phyloP scores from a whole-genome alignment of 1,139 yeast species.

The Kurtzmaniella natalensis region DNA sequence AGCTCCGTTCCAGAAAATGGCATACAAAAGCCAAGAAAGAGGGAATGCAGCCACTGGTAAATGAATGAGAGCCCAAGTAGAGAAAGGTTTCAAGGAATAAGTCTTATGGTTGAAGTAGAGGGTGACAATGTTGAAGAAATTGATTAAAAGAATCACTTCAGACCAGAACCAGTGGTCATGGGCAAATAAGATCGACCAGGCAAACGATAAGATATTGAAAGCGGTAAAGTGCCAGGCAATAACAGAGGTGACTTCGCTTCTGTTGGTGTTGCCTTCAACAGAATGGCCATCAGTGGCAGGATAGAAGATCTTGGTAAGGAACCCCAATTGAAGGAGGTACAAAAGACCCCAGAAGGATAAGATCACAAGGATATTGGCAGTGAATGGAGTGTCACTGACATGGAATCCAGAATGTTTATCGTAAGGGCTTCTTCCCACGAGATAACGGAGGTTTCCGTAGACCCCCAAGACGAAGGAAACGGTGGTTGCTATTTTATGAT shows the following conservation, averaged over 20 bases:
- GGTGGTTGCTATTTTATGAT: slow-evolving; percentile 45
- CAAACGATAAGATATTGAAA: slow-evolving; percentile 55
- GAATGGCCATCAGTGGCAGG: slow-evolving; percentile 21
- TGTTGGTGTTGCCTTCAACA: slow-evolving; percentile 15
- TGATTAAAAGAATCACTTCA: slow-evolving; percentile 49
- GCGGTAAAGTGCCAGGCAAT: slow-evolving; percentile 60
- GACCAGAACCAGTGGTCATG: slow-evolving; percentile 50
- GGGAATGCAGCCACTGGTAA: slow-evolving; percentile 67
- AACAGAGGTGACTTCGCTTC: slow-evolving; percentile 22
- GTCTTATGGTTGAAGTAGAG: slow-evolving; percentile 61
- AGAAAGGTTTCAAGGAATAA: slow-evolving; percentile 47
- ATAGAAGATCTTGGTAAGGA: slow-evolving; percentile 48
- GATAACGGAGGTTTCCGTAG: slow-evolving; percentile 51
- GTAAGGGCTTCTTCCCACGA: slow-evolving; percentile 45
- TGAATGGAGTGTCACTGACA: slow-evolving; percentile 60
- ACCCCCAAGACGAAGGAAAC: slow-evolving; percentile 49
- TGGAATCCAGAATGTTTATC: slow-evolving; percentile 42
- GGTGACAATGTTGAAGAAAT: slow-evolving; percentile 56
- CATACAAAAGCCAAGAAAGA: slow-evolving; percentile 67
- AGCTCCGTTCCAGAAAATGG: slow-evolving; percentile 82
- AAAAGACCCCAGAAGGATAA: slow-evolving; percentile 56
- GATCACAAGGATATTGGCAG: slow-evolving; percentile 51
- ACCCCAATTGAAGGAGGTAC: slow-evolving; percentile 50
- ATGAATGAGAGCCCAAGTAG: slow-evolving; percentile 56
- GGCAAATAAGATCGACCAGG: slow-evolving; percentile 62